Evolutionary conservation across 1,139 yeast species (phyloP).

Genomic region (Nakaseomyces kungkrabaensis): DNA sequence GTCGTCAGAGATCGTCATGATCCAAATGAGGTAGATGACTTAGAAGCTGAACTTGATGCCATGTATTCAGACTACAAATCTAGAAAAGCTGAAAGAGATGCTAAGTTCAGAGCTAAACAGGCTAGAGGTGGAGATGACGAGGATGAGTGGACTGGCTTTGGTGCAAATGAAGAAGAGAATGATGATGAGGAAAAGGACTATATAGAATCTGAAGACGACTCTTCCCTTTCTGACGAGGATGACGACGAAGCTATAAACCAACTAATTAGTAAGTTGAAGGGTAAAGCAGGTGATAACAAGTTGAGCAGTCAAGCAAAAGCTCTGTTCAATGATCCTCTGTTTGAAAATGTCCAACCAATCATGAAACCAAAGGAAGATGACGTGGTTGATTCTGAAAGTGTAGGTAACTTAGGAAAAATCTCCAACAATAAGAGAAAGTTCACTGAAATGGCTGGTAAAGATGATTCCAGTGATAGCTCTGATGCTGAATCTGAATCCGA

Average conservation of each 20-base stretch:
- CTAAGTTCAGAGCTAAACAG: conserved; percentile 68
- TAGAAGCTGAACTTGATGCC: conserved; percentile 71
- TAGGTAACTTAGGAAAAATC: conserved; percentile 16
- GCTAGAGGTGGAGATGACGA: conserved; percentile 74
- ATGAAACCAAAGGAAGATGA: conserved; percentile 14
- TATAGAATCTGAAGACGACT: conserved; percentile 31
- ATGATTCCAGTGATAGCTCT: conserved; percentile 19
- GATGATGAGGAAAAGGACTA: conserved; percentile 34
- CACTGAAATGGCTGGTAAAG: conserved; percentile 10
- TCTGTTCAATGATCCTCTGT: conserved; percentile 73
- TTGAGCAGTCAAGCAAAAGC: conserved; percentile 64
- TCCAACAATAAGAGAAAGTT: conserved; percentile 7
- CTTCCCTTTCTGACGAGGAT: conserved; percentile 40
- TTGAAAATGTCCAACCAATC: conserved; percentile 50
- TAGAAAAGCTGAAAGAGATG: conserved; percentile 66
- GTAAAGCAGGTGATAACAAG: conserved; percentile 38
- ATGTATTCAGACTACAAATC: conserved; percentile 74
- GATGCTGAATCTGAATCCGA: conserved; percentile 26
- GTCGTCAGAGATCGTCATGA: conserved; percentile 33
- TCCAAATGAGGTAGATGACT: conserved; percentile 48
- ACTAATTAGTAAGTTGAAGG: conserved; percentile 48
- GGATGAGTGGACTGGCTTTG: conserved; percentile 83
- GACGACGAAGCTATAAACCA: conserved; percentile 66
- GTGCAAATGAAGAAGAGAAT: conserved; percentile 35
- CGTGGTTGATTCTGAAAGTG: conserved; percentile 14